Evolutionary conservation across 1,139 yeast genomes (phyloP), one percentile per base, ranked within the genome.

Genomic region (Sugiyamaella novakii): DNA sequence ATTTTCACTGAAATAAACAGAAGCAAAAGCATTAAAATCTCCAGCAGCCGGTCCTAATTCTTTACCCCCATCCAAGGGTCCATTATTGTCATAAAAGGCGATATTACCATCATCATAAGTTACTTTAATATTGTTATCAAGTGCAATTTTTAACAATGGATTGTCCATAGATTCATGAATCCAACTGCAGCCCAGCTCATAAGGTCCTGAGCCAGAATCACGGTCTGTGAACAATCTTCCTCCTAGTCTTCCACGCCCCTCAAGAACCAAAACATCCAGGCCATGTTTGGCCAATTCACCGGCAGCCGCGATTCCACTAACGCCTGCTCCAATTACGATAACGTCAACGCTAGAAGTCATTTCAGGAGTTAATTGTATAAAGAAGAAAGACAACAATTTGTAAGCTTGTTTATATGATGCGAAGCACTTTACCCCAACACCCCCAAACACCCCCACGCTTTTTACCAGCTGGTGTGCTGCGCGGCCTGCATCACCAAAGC

Each of bases 141-240:
- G 52, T 4, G 69, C 66, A 7, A 64, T 45, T n/a, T 56, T 42
- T 22, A 58, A 57, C 30, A 85, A 72, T 3, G 75, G 74, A 60
- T 88, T 88, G 49, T 79, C 77, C 46, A 87, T 69, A 0, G 87
- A 79, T 61, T 87, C 96, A 62, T 88, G 96, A 59, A 85, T 86
- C 96, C 96, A 88, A 8, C 88, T 79, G 1, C 94, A 95, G 0
- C 96, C 96, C 17, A 87, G 58, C 65, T 88, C 96, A 42, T 60
- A 58, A 18, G 59, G 65, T 2, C 54, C 57, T 18, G 54, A 25
- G 2, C 62, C 63, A 6, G 60, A 55, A 47, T 53, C 46, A 36
- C 62, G 49, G 44, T 56, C 61, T 5, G 68, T 54, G 49, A 49
- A 59, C 24, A 66, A 51, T 15, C 70, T 57, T 0, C 88, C 89